Evolutionary conservation across 345 rosid species (phyloP).

Genomic region (Firmiana major): DNA sequence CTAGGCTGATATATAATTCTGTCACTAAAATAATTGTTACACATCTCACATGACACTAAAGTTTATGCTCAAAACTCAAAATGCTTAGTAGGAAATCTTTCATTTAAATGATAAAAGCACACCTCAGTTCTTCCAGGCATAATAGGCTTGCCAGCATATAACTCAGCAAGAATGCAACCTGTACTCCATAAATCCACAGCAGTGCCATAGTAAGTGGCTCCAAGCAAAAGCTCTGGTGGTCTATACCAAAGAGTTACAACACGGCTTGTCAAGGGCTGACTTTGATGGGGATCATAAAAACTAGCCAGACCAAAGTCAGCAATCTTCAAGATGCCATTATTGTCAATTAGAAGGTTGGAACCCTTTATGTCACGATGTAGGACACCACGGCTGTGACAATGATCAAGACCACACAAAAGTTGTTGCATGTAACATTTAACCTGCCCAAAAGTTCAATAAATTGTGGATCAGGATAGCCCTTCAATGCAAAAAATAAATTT

Average conservation of each 20-base stretch:
- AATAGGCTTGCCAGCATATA: slow-evolving; percentile 97
- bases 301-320: slow-evolving; percentile 98
- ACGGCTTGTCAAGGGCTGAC: slow-evolving; percentile 84
- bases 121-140: slow-evolving; percentile 99
- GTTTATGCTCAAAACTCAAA: not conserved
- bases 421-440: slow-evolving; percentile 96
- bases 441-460: slow-evolving; percentile 34
- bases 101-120: slow-evolving; percentile 11
- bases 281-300: slow-evolving; percentile 67
- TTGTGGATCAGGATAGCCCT: not conserved
- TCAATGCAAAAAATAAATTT: not conserved
- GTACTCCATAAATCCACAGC: slow-evolving; percentile 98
- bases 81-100: not conserved
- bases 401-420: slow-evolving; percentile 80
- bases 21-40: not conserved
- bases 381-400: slow-evolving; percentile 91
- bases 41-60: not conserved
- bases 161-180: slow-evolving; percentile 94
- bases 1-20: not conserved
- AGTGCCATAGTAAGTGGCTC: slow-evolving; percentile 84
- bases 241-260: slow-evolving; percentile 99
- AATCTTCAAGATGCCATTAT: slow-evolving; percentile 83
- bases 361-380: slow-evolving; percentile 98
- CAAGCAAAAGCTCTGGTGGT: slow-evolving; percentile 94
- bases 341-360: slow-evolving; percentile 89